Conservation (phyloP, 2,329 filamentous ascomycete species). For the Xylaria sp. region DNA sequence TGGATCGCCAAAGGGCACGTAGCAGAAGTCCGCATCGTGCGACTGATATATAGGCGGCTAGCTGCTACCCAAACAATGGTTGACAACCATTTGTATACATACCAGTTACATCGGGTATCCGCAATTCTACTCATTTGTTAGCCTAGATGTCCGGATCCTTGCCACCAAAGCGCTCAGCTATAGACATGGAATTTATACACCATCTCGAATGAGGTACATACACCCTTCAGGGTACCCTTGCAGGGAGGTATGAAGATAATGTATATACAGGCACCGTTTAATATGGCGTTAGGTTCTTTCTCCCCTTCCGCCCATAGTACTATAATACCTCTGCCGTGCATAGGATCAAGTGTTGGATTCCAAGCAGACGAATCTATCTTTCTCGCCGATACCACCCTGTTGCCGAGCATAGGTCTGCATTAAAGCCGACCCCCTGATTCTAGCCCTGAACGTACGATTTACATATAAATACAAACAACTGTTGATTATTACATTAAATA, state of each 20-base stretch:
- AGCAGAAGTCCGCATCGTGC: slow-evolving; percentile 40
- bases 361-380: not conserved
- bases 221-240: not conserved
- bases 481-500: not conserved
- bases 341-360: not conserved
- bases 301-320: not conserved
- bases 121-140: not conserved
- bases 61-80: not conserved
- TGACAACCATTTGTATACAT: not conserved
- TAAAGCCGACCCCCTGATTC: not conserved
- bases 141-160: not conserved
- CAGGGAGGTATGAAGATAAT: not conserved
- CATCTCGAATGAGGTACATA: not conserved
- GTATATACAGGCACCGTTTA: not conserved
- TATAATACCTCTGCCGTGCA: not conserved
- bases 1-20: slow-evolving; percentile 35
- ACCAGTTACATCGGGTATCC: not conserved
- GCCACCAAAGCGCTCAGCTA: not conserved
- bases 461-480: too few relatives aligned
- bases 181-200: not conserved
- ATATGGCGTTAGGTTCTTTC: not conserved
- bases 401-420: not conserved
- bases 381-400: not conserved
- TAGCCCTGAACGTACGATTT: too few relatives aligned
- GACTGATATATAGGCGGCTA: slow-evolving; percentile 8